Conservation (phyloP, 23 red algal species). For the Gracilaria vermiculophylla region DNA sequence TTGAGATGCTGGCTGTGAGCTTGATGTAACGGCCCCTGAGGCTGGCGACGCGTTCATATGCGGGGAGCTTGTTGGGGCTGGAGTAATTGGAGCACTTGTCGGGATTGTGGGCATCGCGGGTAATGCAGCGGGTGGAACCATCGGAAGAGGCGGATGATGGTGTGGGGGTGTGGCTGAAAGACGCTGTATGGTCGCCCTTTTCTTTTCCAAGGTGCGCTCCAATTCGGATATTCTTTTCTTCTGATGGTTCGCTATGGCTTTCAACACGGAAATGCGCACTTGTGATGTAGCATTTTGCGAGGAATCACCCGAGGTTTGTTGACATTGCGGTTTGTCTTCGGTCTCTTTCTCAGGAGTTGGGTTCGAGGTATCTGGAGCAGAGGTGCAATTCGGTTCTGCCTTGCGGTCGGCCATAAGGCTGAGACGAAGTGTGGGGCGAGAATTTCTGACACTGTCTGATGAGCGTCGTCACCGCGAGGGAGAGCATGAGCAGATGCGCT, state of each 20-base stretch:
- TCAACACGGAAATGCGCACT: constrained; percentile 54
- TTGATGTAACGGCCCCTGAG: neutral
- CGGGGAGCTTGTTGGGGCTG: neutral
- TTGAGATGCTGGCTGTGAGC: neutral
- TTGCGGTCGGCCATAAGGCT: constrained; percentile 44
- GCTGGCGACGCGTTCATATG: neutral
- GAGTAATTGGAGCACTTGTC: neutral
- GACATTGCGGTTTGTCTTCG: constrained; percentile 1
- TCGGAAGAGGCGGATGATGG: constrained; percentile 24
- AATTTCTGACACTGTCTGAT: neutral
- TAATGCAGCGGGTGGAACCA: constrained; percentile 1
- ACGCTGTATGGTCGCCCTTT: constrained; percentile 63
- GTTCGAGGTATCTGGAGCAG: constrained; percentile 20
- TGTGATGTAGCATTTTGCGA: neutral
- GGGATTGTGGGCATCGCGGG: neutral
- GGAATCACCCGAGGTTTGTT: neutral
- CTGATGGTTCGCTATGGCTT: constrained; percentile 72
- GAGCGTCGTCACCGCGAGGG: neutral
- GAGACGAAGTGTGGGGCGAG: neutral
- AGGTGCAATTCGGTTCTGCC: neutral
- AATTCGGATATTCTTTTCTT: constrained; percentile 62
- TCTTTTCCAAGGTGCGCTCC: constrained; percentile 66
- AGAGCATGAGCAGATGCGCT: constrained; percentile 7
- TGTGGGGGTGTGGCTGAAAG: constrained; percentile 24
- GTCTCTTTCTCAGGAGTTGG: neutral